phyloP scores from a whole-genome alignment of 2,329 filamentous ascomycete genomes.

The Fusarium sp. region DNA sequence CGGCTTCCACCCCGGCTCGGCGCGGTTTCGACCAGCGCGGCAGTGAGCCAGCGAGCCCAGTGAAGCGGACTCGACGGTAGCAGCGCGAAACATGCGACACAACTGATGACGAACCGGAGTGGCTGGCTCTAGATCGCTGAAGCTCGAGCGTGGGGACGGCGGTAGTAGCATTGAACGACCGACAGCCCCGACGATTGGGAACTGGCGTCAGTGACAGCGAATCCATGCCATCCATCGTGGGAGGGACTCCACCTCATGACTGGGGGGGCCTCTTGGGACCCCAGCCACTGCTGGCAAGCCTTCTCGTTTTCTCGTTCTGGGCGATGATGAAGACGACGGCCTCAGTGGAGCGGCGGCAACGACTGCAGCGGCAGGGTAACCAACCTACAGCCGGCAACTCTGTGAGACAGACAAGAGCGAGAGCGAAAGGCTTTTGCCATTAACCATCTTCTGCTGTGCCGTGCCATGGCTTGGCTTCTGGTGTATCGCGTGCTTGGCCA shows the following conservation, averaged over 20 bases:
- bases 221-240: constrained; percentile 25
- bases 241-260: constrained; percentile 26
- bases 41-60: constrained; percentile 5
- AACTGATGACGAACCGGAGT: constrained; percentile 20
- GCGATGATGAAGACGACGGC: background rate
- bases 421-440: constrained; percentile 3
- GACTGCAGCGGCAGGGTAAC: constrained; percentile 15
- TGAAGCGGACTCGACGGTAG: constrained; percentile 18
- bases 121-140: constrained; percentile 5
- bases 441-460: constrained; percentile 1
- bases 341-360: constrained; percentile 21
- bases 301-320: constrained; percentile 3
- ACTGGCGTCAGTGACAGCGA: constrained; percentile 37
- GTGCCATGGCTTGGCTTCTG: constrained; percentile 9
- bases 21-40: constrained; percentile 24
- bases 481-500: constrained; percentile 10
- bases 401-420: background rate
- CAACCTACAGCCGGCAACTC: background rate
- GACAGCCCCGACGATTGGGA: constrained; percentile 17
- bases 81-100: constrained; percentile 30
- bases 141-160: background rate
- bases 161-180: constrained; percentile 3
- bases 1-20: constrained; percentile 16
- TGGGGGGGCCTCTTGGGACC: constrained; percentile 13
- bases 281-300: constrained; percentile 30